Base-by-base conservation (phyloP, 768 basidiomycete species). In the Termitomyces sp. region DNA sequence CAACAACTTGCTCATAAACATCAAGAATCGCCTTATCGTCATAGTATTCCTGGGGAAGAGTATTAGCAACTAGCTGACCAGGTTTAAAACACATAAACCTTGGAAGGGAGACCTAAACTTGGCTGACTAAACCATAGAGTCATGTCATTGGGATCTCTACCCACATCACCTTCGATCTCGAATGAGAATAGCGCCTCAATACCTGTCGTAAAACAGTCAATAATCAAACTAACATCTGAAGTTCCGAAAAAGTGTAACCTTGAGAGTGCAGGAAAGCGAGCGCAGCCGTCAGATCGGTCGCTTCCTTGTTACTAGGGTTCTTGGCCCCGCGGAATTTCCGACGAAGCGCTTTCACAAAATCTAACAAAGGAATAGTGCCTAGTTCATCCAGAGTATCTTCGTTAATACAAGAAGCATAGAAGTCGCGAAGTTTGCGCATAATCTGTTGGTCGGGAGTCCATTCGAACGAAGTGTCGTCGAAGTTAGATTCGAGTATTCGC, bases 261-360 rank as follows among this genome's bases (percentile, higher is more conserved):
- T 84, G 78, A 23, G 95, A 91, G 67, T 98, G 94, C 52, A 96
- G 76, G 68, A 83, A 97, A 7, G 91, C 85, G 44, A 97, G 68
- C 0, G 91, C 86, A 41, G 88, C 85, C 3, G 95, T 97, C 59
- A 97, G 68, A 23, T 88, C 86, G 5, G 79, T 76, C 27, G 70
- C 69, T 39, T 74, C 70, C 53, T 46, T 19, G 48, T 25, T 21
- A 6, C 64, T 60, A 21, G 53, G 54, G n/a, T 63, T 61, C 10
- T 54, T 76, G 37, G 74, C 73, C 47, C 81, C 83, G 37, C 79
- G 76, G 67, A 81, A 90, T 43, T 90, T 72, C 50, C 71, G 76
- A 55, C 81, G 72, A 17, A 97, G 68, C 7, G 77, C 82, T 30
- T 82, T 74, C 28, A 88, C 77, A 23, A 98, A 74, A 14, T 82